phyloP scores from a whole-genome alignment of 768 basidiomycete genomes.

The Lentinula guzmanii region DNA sequence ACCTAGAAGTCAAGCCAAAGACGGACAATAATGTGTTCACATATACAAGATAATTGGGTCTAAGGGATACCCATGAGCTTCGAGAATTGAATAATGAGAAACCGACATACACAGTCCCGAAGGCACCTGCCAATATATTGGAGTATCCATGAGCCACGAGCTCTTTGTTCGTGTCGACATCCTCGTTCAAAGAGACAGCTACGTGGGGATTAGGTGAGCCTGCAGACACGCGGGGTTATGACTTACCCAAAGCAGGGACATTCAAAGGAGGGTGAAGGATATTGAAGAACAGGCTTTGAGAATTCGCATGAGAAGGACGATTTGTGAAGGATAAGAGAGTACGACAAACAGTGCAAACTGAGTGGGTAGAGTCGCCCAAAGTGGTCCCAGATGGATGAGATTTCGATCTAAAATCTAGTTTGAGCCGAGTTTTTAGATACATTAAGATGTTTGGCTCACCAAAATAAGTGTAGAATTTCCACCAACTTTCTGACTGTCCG shows the following conservation, averaged over 20 bases:
- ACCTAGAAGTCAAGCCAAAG: neutral
- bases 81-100: neutral
- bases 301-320: constrained; percentile 1
- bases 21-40: constrained; percentile 76
- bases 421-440: neutral
- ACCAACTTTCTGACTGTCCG: constrained; percentile 53
- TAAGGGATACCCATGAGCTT: constrained; percentile 18
- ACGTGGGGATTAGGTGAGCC: neutral
- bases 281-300: constrained; percentile 69
- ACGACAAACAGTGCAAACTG: constrained; percentile 80
- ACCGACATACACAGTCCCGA: constrained; percentile 70
- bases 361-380: constrained; percentile 86
- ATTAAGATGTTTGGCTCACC: constrained; percentile 38
- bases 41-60: constrained; percentile 84
- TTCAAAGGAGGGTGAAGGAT: constrained; percentile 82
- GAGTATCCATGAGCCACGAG: constrained; percentile 91
- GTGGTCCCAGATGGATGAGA: constrained; percentile 52
- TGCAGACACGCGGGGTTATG: neutral
- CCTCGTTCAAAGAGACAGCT: constrained; percentile 87
- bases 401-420: constrained; percentile 42
- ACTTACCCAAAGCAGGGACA: constrained; percentile 78
- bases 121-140: constrained; percentile 73
- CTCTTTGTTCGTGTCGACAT: constrained; percentile 88
- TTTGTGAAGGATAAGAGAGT: constrained; percentile 23
- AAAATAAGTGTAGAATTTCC: constrained; percentile 76